These are phyloP conservation scores for Pascua guehoae DNA, from an alignment of 1,284 basidiomycete species.

Conservation along the genomic window DNA sequence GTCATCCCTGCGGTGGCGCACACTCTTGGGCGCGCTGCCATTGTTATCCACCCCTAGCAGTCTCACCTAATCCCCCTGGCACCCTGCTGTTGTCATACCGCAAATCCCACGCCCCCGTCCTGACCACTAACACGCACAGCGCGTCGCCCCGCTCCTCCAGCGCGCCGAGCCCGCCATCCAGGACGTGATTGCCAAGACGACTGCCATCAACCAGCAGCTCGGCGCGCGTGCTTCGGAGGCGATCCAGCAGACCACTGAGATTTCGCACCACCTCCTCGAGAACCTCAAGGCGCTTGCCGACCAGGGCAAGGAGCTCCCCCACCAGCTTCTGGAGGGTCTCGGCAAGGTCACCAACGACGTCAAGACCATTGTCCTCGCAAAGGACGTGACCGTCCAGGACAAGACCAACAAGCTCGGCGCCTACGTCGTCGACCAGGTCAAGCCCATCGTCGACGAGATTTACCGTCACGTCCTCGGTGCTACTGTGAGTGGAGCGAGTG, in stretches of 20 bases:
- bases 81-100: not conserved
- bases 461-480: conserved; percentile 44
- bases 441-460: conserved; percentile 48
- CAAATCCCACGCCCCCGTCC: not conserved
- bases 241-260: conserved; percentile 36
- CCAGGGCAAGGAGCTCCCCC: conserved; percentile 43
- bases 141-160: conserved; percentile 36
- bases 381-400: conserved; percentile 44
- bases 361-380: conserved; percentile 43
- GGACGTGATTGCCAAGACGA: conserved; percentile 40
- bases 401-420: conserved; percentile 48
- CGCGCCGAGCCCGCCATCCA: conserved; percentile 36
- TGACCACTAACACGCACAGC: conserved; percentile 18
- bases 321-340: conserved; percentile 39
- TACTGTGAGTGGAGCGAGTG: conserved; percentile 14
- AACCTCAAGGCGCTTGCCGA: conserved; percentile 42
- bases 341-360: conserved; percentile 41
- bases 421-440: conserved; percentile 47
- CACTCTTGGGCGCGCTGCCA: not conserved
- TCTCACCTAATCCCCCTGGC: not conserved
- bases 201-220: conserved; percentile 42
- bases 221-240: conserved; percentile 37
- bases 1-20: not conserved
- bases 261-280: conserved; percentile 39
- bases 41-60: not conserved